Conservation (phyloP, 176 grass and related monocot genomes). For the Eleusine coracana region DNA sequence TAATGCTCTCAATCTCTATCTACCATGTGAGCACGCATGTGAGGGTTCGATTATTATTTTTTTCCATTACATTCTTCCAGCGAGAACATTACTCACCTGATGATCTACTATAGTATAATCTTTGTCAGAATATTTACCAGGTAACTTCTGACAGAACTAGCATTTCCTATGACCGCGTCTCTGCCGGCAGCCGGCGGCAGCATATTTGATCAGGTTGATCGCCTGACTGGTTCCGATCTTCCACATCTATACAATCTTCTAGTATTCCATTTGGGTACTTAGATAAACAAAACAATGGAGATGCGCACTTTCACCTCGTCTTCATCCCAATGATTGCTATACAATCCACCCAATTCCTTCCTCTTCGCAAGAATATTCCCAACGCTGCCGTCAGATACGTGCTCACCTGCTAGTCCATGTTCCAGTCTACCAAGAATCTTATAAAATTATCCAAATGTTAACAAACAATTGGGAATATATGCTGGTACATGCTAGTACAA, state of each 20-base stretch:
- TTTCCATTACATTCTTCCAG: not conserved
- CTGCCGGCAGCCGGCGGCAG: not conserved
- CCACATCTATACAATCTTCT: not conserved
- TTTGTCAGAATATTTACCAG: not conserved
- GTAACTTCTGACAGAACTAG: not conserved
- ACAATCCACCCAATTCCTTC: not conserved
- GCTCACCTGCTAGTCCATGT: constrained; percentile 10
- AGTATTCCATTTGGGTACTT: not conserved
- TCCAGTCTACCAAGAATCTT: not conserved
- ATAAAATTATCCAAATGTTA: not conserved
- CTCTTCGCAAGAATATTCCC: constrained; percentile 45
- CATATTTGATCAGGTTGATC: not conserved
- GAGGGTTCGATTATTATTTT: not conserved
- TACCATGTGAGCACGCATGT: constrained; percentile 14
- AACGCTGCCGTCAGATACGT: not conserved
- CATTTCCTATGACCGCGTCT: not conserved
- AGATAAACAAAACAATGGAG: constrained; percentile 29
- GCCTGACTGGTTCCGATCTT: constrained; percentile 7
- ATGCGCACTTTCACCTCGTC: not conserved
- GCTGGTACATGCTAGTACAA: not conserved
- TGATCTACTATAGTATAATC: not conserved
- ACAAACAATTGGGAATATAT: constrained; percentile 15
- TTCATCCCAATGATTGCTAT: constrained; percentile 31
- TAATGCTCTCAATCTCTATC: not conserved
- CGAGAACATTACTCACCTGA: not conserved